Conservation (phyloP, 805 yeast species). For the Teunomyces stri region DNA sequence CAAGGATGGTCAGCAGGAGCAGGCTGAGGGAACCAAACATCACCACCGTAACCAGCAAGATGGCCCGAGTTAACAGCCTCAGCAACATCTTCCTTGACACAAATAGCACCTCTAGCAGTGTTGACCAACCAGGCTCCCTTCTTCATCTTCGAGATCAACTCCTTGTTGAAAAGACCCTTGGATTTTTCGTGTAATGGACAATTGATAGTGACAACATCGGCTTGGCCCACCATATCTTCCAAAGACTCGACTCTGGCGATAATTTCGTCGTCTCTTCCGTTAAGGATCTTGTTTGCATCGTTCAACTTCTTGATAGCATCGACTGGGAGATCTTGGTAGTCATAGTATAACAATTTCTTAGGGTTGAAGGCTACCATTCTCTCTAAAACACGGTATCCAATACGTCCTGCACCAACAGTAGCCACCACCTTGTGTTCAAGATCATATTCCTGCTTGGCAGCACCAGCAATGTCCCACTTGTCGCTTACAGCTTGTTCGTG, state of each 20-base stretch:
- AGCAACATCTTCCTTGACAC: constrained; percentile 70
- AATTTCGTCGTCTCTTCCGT: constrained; percentile 56
- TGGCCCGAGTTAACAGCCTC: constrained; percentile 69
- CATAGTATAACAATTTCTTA: constrained; percentile 69
- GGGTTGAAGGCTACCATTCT: constrained; percentile 72
- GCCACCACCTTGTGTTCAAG: constrained; percentile 73
- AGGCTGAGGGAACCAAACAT: constrained; percentile 85
- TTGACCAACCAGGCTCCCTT: constrained; percentile 16
- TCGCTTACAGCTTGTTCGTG: constrained; percentile 63
- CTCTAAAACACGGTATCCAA: constrained; percentile 73
- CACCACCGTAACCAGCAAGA: constrained; percentile 79
- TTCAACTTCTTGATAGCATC: constrained; percentile 44
- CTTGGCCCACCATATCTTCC: constrained; percentile 63
- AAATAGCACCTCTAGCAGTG: constrained; percentile 58
- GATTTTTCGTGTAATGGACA: constrained; percentile 74
- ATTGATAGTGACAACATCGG: constrained; percentile 75
- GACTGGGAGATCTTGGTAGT: constrained; percentile 65
- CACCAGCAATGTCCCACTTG: constrained; percentile 72
- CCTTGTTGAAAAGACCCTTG: constrained; percentile 63
- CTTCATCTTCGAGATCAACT: constrained; percentile 50
- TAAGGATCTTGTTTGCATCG: constrained; percentile 33
- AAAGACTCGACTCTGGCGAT: constrained; percentile 57
- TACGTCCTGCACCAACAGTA: constrained; percentile 82
- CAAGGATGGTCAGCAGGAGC: constrained; percentile 77
- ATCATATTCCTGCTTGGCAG: constrained; percentile 72